Conservation (phyloP, 768 basidiomycete genomes). For the Agaricus subrufescens region DNA sequence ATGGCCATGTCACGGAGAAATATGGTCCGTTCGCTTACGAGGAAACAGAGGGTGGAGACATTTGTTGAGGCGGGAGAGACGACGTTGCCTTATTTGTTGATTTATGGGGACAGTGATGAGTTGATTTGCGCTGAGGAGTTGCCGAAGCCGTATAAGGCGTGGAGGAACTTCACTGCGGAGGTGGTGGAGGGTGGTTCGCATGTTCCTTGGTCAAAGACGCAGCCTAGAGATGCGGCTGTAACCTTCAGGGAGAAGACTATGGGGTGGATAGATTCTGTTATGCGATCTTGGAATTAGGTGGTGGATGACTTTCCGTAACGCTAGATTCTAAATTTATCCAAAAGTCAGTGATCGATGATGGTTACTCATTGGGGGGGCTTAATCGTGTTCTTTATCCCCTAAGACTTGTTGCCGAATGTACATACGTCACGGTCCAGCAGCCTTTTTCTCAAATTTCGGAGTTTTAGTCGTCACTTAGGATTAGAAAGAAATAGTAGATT, state of each 20-base stretch:
- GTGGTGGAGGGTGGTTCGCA: not conserved
- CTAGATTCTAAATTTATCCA: too few relatives aligned
- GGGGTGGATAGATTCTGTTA: not conserved
- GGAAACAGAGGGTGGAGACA: not conserved
- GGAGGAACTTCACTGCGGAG: slow-evolving; percentile 4
- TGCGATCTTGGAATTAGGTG: not conserved
- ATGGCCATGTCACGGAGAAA: not conserved
- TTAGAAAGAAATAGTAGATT: too few relatives aligned
- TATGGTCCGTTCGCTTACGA: not conserved
- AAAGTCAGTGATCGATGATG: too few relatives aligned
- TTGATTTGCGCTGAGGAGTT: not conserved
- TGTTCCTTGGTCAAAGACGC: not conserved
- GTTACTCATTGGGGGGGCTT: too few relatives aligned
- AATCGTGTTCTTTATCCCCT: too few relatives aligned
- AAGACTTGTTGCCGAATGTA: too few relatives aligned
- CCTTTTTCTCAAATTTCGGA: too few relatives aligned
- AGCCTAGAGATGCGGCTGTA: not conserved
- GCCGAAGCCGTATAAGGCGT: not conserved
- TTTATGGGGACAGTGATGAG: not conserved
- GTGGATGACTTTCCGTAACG: too few relatives aligned
- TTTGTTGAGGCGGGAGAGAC: not conserved
- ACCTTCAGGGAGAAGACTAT: not conserved
- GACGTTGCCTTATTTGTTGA: not conserved
- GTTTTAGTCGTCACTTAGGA: too few relatives aligned
- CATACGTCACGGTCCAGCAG: too few relatives aligned